Evolutionary conservation across 306 rosid genomes (phyloP).

Genomic region (Vigna reflexopilosa): DNA sequence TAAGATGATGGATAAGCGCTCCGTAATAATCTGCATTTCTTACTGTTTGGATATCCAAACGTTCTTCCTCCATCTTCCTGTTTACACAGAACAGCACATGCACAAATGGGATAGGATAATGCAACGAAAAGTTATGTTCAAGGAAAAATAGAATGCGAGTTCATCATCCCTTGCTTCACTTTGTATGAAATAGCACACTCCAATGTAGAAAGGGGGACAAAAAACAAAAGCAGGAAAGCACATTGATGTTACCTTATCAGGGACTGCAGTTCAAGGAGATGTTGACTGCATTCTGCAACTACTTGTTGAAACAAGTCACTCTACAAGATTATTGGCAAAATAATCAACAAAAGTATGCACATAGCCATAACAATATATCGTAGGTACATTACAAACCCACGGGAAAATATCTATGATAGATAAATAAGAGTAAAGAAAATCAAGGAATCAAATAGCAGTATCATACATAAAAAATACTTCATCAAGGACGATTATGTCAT

Average conservation of each 20-base stretch:
- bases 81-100: constrained; percentile 29
- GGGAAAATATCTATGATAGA: background rate
- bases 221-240: background rate
- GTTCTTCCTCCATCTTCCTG: constrained; percentile 90
- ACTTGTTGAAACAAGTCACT: constrained; percentile 56
- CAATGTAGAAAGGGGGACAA: background rate
- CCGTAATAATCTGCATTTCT: constrained; percentile 87
- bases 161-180: background rate
- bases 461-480: constrained; percentile 8
- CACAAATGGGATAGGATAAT: constrained; percentile 1
- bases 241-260: constrained; percentile 50
- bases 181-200: constrained; percentile 2
- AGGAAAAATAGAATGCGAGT: constrained; percentile 13
- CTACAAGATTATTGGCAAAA: constrained; percentile 46
- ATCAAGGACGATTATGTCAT: constrained; percentile 10
- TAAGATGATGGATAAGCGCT: constrained; percentile 85
- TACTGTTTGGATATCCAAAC: constrained; percentile 80
- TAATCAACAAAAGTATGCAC: constrained; percentile 36
- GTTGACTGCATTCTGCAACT: constrained; percentile 56
- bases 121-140: background rate
- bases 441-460: too few relatives aligned
- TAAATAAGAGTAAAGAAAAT: too few relatives aligned
- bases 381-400: background rate
- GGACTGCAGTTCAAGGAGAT: constrained; percentile 57
- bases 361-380: constrained; percentile 32